Evolutionary conservation across 306 rosid species (phyloP), one percentile per base, ranked within the genome.

Genomic region (Pachyrhizus erosus): DNA sequence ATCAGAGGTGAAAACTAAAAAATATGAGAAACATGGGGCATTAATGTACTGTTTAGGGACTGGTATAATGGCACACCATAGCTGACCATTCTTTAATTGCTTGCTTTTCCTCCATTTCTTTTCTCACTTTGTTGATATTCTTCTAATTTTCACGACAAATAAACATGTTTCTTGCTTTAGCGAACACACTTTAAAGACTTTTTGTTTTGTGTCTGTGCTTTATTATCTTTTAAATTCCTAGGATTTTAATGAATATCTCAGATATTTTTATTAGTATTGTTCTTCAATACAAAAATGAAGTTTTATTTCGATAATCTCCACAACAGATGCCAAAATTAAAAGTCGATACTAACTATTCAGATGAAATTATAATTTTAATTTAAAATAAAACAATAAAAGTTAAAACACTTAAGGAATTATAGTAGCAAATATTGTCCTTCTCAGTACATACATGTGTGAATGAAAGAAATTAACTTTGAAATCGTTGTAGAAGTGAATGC

Each of bases 151-250:
- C 34, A 27, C 65, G 18, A 33, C 14, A 26, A 52, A 9, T 66
- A 34, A 77, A 67, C 75, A 33, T 21, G 51, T 65, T 67, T 67
- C 40, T 78, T 65, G 71, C 45, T 65, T 65, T 67, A 37, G 46
- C n/a, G 9, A 67, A 66, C 48, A n/a, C 48, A n/a, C 39, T 46
- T 77, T 18, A 64, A 64, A 31, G 51, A 49, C 52, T 23, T 23
- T 77, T 65, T 65, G 26, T 65, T 31, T 78, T 14, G 21, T 64
- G 73, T 62, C 33, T 6, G 5, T 14, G 29, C 46, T 77, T 27
- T 62, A 24, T 24, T 10, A 33, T 26, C 33, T 17, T 24, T 60
- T 24, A 17, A 8, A 27, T 45, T 29, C 23, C 48, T 77, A 62
- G 27, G 49, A 7, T 17, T 43, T 23, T 37, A 18, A 3, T 52